These are phyloP conservation scores for Quercus tomentella DNA, from an alignment of 331 rosid genomes.

Conservation along the genomic window DNA sequence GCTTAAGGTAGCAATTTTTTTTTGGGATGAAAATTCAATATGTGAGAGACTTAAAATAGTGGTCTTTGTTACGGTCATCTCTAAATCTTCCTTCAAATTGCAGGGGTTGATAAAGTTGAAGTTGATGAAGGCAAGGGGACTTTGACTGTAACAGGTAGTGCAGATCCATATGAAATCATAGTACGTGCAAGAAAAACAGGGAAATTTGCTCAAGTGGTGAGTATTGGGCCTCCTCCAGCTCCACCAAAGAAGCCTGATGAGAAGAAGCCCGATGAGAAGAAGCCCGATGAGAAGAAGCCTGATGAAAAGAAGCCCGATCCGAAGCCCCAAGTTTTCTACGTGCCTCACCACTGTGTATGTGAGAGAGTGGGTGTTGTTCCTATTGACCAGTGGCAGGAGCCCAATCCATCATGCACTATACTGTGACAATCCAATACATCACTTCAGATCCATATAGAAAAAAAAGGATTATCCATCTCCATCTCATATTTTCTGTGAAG, in stretches of 20 bases:
- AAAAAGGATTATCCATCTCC: neutral
- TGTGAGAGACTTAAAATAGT: too few species aligned
- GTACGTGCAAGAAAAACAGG: slow-evolving; percentile 43
- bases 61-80: too few species aligned
- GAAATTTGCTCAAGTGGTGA: slow-evolving; percentile 45
- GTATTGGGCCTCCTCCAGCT: slow-evolving; percentile 56
- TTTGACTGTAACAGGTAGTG: slow-evolving; percentile 52
- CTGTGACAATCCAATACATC: neutral
- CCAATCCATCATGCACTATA: slow-evolving; percentile 26
- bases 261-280: neutral
- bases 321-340: neutral
- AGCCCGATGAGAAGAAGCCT: slow-evolving; percentile 19
- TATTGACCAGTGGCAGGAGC: slow-evolving; percentile 9
- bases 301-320: neutral
- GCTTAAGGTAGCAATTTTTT: too few species aligned
- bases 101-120: slow-evolving; percentile 70
- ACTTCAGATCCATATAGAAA: neutral
- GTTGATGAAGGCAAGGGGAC: slow-evolving; percentile 59
- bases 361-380: neutral
- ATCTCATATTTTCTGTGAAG: too few species aligned
- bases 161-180: slow-evolving; percentile 63
- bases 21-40: too few species aligned
- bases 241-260: slow-evolving; percentile 32
- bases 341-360: neutral
- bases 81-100: neutral